phyloP scores from a whole-genome alignment of 768 basidiomycete genomes.

The Psilocybe cyanescens region DNA sequence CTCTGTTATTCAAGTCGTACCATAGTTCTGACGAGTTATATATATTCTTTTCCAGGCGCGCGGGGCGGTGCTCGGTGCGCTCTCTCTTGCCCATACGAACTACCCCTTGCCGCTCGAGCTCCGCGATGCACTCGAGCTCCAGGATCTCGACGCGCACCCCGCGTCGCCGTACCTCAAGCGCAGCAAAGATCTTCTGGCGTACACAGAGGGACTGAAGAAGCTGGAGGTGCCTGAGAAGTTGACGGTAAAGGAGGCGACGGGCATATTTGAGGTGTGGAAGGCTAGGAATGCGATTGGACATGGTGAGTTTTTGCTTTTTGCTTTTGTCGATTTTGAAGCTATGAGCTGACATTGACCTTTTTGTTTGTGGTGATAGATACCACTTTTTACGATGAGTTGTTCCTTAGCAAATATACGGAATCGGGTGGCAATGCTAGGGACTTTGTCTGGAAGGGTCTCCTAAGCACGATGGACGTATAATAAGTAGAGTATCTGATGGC shows the following conservation, averaged over 20 bases:
- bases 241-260: slow-evolving; percentile 68
- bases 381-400: slow-evolving; percentile 62
- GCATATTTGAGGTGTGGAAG: slow-evolving; percentile 79
- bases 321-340: slow-evolving; percentile 1
- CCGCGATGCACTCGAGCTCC: slow-evolving; percentile 52
- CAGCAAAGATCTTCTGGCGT: slow-evolving; percentile 49
- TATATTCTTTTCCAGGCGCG: slow-evolving; percentile 45
- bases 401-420: slow-evolving; percentile 79
- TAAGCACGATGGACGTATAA: slow-evolving; percentile 28
- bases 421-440: slow-evolving; percentile 79
- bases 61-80: slow-evolving; percentile 75
- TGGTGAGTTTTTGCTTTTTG: slow-evolving; percentile 14
- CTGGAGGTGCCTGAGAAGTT: slow-evolving; percentile 57
- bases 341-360: not conserved
- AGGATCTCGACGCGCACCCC: slow-evolving; percentile 25
- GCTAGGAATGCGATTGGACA: slow-evolving; percentile 45
- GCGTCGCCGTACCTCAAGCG: slow-evolving; percentile 62
- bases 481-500: no score
- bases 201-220: slow-evolving; percentile 51
- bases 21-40: not conserved
- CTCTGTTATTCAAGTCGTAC: no score
- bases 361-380: slow-evolving; percentile 24
- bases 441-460: slow-evolving; percentile 72
- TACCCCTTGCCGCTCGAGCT: slow-evolving; percentile 69
- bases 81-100: slow-evolving; percentile 62